Base-by-base conservation (phyloP, 352 stramenopile genomes). In the Phytophthora tubulina region DNA sequence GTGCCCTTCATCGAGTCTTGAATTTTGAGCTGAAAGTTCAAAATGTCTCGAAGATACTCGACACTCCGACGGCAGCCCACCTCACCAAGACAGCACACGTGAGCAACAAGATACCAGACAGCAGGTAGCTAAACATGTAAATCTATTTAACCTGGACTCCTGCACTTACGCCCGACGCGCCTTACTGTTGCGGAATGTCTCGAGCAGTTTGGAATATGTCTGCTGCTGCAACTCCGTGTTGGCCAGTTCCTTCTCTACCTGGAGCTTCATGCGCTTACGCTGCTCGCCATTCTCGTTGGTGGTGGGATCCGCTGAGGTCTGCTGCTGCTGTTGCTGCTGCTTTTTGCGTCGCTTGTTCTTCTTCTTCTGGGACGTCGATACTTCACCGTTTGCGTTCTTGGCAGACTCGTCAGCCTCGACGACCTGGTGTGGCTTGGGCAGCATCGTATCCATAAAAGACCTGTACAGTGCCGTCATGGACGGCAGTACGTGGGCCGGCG, bases 371-470 rank as follows among this genome's bases (percentile, higher is more conserved):
- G 59, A 42, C 31, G n/a, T 48, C 17, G 58, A 41, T 9, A 38
- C 10, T 13, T 69, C 64, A 15, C 45, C 48, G 10, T 54, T 51
- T 49, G 42, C 51, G 14, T 64, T 59, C 42, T 57, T 70, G 10
- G 44, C 46, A 27, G 70, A 36, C 55, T 79, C 59, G 21, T 79
- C 59, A 13, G 50, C 50, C 4, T 74, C 35, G 2, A 45, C 54
- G 21, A 49, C 58, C 31, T 78, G 71, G 41, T 85, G 77, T 4
- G 86, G 73, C 64, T 95, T 94, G 6, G 82, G 75, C 52, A 96
- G 76, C 84, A 96, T 94, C 68, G 86, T 90, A 67, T 96, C 89
- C 88, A 96, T 93, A 64, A 95, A 96, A 46, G 86, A 92, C 3
- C 85, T 75, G 73, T 95, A 96, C 41, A 96, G 71, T 33, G 85